phyloP scores from a whole-genome alignment of 2,329 filamentous ascomycete genomes.

The Ophiocordyceps robertsii region DNA sequence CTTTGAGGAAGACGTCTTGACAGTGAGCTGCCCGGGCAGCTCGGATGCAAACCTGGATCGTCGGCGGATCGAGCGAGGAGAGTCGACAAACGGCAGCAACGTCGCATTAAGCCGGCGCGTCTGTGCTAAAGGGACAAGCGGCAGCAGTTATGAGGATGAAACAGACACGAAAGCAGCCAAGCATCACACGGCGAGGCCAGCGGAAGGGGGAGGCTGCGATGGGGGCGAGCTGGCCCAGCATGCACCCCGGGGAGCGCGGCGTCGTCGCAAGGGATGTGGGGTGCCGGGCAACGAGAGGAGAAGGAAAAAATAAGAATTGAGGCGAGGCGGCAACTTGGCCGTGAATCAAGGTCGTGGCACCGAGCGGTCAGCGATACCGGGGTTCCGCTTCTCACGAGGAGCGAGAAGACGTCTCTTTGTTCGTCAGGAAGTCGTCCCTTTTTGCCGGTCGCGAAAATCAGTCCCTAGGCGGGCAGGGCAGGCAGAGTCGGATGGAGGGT shows the following conservation, averaged over 20 bases:
- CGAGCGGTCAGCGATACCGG: background rate
- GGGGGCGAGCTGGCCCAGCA: background rate
- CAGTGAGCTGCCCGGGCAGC: constrained; percentile 53
- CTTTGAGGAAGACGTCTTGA: constrained; percentile 63
- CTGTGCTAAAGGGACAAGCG: background rate
- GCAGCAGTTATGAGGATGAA: background rate
- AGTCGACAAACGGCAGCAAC: background rate
- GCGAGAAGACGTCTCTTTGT: background rate
- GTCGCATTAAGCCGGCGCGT: constrained; percentile 1
- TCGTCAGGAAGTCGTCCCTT: background rate
- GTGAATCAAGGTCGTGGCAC: background rate
- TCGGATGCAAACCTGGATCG: constrained; percentile 21
- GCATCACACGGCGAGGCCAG: constrained; percentile 4
- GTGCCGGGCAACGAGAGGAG: background rate
- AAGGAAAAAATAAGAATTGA: background rate
- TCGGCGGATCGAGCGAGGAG: background rate
- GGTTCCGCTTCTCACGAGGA: background rate
- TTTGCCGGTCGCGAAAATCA: background rate
- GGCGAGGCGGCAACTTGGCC: too few relatives aligned
- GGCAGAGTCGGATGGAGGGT: background rate
- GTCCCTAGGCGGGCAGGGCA: background rate
- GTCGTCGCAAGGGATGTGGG: background rate
- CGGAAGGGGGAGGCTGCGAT: background rate
- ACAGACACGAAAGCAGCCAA: background rate
- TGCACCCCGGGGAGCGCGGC: background rate